Evolutionary conservation across 2,329 filamentous ascomycete genomes (phyloP), one percentile per base, ranked within the genome.

Genomic region (Kalmusia sp.): DNA sequence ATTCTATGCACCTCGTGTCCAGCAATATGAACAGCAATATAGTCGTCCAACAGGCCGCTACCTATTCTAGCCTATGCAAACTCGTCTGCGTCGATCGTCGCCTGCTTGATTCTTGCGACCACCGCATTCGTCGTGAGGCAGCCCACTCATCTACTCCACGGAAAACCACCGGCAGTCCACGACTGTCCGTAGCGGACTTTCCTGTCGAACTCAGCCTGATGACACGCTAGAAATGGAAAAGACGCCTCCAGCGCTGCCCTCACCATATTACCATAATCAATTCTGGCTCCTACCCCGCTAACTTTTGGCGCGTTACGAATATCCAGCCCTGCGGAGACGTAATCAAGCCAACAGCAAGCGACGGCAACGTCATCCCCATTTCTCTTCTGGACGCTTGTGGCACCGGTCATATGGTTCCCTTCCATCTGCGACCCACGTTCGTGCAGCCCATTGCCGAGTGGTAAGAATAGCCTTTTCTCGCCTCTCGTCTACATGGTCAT

Each of bases 201-300:
- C 53, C 51, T 54, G 54, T 53, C 40, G 15, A 46, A 28, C 39
- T 31, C 43, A 49, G 53, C 57, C 57, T 54, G 41, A 43, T 45
- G 43, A 33, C 44, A 35, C 47, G 37, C 51, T 44, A 27, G 30
- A 51, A 31, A 6, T 19, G 38, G 30, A 46, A 37, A 15, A 31
- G n/a, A 37, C 48, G 28, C 6, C 35, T 12, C 37, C 21, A 33
- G 25, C 25, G 44, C 38, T 41, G 48, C 40, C 38, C 34, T 52
- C 43, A 45, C n/a, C 11, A 54, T 39, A 48, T 31, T 54, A 30
- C 47, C 15, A 9, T 43, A 38, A 55, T 58, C 47, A 54, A 54
- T 49, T 34, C 52, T n/a, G n/a, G 51, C 54, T 15, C 52, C 55
- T 41, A 54, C 52, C 54, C 55, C 49, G 30, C 41, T 22, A 19